A percentile compares a stretch with the other conserved stretches of the same genome.
phyloP scores from a whole-genome alignment of 2,329 filamentous ascomycete genomes.

The Fusarium nelsonii region DNA sequence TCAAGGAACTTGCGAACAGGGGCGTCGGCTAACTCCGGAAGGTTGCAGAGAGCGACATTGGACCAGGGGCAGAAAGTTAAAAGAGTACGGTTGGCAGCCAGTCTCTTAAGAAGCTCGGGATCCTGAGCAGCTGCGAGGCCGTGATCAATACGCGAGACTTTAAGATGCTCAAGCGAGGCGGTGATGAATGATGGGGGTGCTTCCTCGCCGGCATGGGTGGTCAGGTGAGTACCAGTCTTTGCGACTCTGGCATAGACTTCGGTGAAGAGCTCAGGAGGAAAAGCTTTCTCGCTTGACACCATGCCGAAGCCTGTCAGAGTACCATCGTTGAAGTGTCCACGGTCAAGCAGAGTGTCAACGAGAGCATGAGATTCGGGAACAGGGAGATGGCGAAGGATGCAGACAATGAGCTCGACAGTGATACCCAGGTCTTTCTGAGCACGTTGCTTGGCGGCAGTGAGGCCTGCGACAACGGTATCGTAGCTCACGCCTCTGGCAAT shows the following conservation, averaged over 20 bases:
- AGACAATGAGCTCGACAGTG: slow-evolving; percentile 75
- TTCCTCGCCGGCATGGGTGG: slow-evolving; percentile 82
- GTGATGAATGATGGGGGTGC: slow-evolving; percentile 75
- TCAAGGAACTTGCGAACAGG: slow-evolving; percentile 74
- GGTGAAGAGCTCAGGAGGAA: slow-evolving; percentile 70
- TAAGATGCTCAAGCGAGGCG: slow-evolving; percentile 71
- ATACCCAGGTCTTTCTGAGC: slow-evolving; percentile 73
- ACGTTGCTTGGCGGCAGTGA: slow-evolving; percentile 68
- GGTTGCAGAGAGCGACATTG: slow-evolving; percentile 65
- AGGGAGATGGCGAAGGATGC: slow-evolving; percentile 78
- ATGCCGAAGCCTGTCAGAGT: slow-evolving; percentile 74
- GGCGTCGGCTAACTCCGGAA: slow-evolving; percentile 50
- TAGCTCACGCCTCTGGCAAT: slow-evolving; percentile 72
- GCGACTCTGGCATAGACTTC: slow-evolving; percentile 66
- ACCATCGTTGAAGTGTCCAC: slow-evolving; percentile 63
- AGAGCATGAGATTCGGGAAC: slow-evolving; percentile 65
- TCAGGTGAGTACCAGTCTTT: slow-evolving; percentile 68
- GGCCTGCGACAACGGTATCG: slow-evolving; percentile 72
- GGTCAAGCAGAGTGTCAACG: slow-evolving; percentile 48
- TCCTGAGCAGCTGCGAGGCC: slow-evolving; percentile 76
- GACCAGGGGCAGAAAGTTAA: slow-evolving; percentile 80
- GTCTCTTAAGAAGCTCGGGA: slow-evolving; percentile 65
- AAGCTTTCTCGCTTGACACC: slow-evolving; percentile 72
- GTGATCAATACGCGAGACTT: slow-evolving; percentile 78
- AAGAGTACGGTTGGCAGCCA: slow-evolving; percentile 69